phyloP scores from a whole-genome alignment of 2,329 filamentous ascomycete genomes.

The Calonectria fujianensis region DNA sequence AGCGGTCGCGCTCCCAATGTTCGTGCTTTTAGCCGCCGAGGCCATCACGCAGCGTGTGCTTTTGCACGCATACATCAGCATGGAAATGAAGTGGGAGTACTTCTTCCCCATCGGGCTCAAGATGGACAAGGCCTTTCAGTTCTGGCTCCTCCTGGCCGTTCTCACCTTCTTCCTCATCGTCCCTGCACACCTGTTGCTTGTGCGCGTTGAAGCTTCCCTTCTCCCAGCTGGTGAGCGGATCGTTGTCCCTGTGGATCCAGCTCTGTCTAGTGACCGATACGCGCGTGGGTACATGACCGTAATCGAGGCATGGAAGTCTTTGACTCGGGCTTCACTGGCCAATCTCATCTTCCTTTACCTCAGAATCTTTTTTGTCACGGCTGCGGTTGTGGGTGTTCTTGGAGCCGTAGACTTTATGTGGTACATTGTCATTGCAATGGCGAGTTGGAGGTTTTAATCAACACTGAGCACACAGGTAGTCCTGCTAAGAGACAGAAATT shows the following conservation, averaged over 20 bases:
- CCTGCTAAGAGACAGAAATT: not conserved
- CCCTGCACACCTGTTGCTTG: not conserved
- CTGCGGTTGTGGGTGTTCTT: not conserved
- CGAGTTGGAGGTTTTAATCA: not conserved
- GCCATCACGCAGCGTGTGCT: constrained; percentile 1
- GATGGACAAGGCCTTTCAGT: not conserved
- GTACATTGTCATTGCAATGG: not conserved
- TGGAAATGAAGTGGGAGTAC: constrained; percentile 15
- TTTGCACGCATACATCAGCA: not conserved
- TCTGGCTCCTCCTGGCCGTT: constrained; percentile 9
- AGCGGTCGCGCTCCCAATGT: not conserved
- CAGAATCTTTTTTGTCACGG: constrained; percentile 4
- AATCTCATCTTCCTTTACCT: not conserved
- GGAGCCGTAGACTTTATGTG: not conserved
- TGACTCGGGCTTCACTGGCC: not conserved
- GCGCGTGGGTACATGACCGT: not conserved
- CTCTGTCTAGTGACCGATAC: not conserved
- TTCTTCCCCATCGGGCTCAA: not conserved
- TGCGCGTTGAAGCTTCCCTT: constrained; percentile 8
- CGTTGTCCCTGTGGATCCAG: not conserved
- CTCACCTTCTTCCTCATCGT: not conserved
- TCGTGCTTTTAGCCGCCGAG: not conserved
- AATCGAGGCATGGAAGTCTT: not conserved
- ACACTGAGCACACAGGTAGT: not conserved
- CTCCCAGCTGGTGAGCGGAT: not conserved